Evolutionary conservation across 2,329 filamentous ascomycete genomes (phyloP).

Genomic region (Aureobasidium sp.): DNA sequence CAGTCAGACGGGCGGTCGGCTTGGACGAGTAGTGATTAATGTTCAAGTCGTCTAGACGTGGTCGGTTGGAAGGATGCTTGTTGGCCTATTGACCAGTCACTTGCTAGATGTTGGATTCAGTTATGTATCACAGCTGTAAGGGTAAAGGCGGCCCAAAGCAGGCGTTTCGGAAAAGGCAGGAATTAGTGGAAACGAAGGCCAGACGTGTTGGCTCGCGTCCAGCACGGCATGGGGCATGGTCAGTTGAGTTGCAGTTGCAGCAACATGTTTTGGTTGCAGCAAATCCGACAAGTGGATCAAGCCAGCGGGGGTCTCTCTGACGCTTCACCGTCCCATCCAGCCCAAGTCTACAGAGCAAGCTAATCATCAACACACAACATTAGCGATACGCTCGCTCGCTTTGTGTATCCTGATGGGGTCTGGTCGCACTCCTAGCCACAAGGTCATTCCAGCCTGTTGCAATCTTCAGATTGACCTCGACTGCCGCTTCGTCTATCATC

Average conservation of each 20-base stretch:
- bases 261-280: constrained; percentile 6
- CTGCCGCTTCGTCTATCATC: not conserved
- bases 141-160: not conserved
- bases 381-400: not conserved
- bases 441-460: not conserved
- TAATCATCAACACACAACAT: not conserved
- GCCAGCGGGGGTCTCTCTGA: not conserved
- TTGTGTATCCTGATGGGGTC: not conserved
- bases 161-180: not conserved
- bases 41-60: not conserved
- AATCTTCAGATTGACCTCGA: not conserved
- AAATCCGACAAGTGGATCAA: not conserved
- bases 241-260: not conserved
- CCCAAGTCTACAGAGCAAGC: not conserved
- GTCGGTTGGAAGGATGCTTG: not conserved
- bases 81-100: not conserved
- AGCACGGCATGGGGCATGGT: constrained; percentile 9
- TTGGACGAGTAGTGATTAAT: not conserved
- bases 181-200: not conserved
- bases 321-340: constrained; percentile 9
- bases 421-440: not conserved
- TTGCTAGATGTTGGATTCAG: not conserved
- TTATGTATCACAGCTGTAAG: constrained; percentile 11
- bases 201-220: constrained; percentile 8
- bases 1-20: constrained; percentile 16